Evolutionary conservation across 1,139 yeast species (phyloP), one percentile per base, ranked within the genome.

Genomic region (Barnettozyma hawaiiensis): DNA sequence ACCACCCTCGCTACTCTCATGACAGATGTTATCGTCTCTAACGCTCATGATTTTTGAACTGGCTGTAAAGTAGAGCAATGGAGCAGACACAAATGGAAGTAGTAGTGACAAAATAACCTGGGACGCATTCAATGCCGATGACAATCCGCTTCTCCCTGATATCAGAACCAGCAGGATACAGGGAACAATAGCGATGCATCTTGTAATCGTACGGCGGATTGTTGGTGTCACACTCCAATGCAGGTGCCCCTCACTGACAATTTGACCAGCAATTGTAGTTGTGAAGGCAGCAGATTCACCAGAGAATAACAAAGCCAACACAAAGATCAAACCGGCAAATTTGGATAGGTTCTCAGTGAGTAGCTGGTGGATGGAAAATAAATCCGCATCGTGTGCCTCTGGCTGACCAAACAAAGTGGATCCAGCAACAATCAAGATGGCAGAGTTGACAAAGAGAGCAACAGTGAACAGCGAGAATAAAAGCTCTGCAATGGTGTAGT

Each of bases 261-360:
- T 79, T 62, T 84, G 90, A 2, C 92, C 92, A 2, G 90, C 81
- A 72, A 84, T 73, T 1, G 94, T 84, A 60, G 92, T 83, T 2
- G 83, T 87, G 18, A 84, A 79, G 23, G 92, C 92, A 1, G 92
- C 92, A 52, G 86, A 79, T 55, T 83, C 85, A 15, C 92, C 90
- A 4, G 89, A 79, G 51, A 82, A 82, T 38, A 84, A 64, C 70
- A 84, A 71, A 0, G 90, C 87, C 44, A 83, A 65, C 10, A 85
- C 87, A 64, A 84, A 84, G 1, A 83, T 69, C 2, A 82, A 65
- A 7, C 92, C 94, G 0, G 89, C 90, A 19, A 78, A 72, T 19
- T 82, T 78, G 0, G 87, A 79, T 41, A 84, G 67, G 48, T 79
- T 78, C 10, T 63, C 59, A 19, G 78, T 72, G 27, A 84, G 65